Evolutionary conservation across 164 flowering plant genomes (phyloP), one percentile per base, ranked within the genome.

Genomic region (Cinnamomum micranthum): DNA sequence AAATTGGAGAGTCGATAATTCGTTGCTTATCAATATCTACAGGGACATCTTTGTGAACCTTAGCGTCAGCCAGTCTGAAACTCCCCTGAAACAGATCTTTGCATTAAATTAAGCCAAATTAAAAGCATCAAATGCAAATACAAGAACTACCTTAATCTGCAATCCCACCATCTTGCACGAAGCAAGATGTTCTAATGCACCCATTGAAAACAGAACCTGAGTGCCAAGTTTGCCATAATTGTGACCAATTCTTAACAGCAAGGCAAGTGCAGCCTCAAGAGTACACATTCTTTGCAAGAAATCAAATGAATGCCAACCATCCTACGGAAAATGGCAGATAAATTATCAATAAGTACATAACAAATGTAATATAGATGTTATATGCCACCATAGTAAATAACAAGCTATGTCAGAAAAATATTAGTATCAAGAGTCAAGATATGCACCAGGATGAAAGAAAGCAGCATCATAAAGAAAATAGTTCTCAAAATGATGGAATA

Each of bases 181-280:
- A 52, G 94, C 75, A 79, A 95, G 81, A 80, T 91, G 95, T 81
- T 92, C 98, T 75, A 95, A 77, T 64, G 87, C 85, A 73, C 94
- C 95, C 98, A 92, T 92, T 47, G 98, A 92, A 77, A 88, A 90
- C 31, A 95, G 81, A 84, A 93, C 87, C 81, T 95, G 98, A 24
- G 96, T 89, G 11, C 99, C 98, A 64, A 91, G 77, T 76, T 89
- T 93, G 65, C 94, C 95, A 85, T 95, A 95, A 64, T 81, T 87
- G 80, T 92, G 87, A 80, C 98, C 88, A 33, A 95, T 89, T 80
- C 96, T 90, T 79, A 92, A 76, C 19, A 93, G 74, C 73, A 93
- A 74, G 70, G 96, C 88, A 78, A 95, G 87, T 75, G 88, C 89
- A 62, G 97, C 98, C 84, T 92, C 96, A 58, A 92, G 83, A 12